These are phyloP conservation scores for Croton setiger DNA, from an alignment of 441 rosid species.

Conservation along the genomic window DNA sequence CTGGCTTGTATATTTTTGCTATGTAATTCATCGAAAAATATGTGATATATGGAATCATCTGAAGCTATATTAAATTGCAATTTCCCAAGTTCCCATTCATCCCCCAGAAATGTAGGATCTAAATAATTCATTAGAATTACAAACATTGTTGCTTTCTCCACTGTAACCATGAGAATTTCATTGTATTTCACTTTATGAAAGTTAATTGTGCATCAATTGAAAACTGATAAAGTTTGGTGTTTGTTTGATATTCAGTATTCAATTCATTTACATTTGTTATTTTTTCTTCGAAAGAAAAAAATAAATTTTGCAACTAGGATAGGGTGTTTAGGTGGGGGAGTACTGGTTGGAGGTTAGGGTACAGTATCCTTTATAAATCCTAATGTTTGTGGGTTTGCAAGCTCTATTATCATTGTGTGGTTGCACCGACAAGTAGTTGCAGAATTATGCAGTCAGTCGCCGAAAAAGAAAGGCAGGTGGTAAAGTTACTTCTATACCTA, in stretches of 20 bases:
- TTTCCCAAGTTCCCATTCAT: neutral
- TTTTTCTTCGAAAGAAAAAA: neutral
- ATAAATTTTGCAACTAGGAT: neutral
- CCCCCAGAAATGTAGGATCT: neutral
- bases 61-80: neutral
- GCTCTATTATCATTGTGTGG: neutral
- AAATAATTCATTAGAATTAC: neutral
- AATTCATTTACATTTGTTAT: neutral
- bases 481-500: neutral
- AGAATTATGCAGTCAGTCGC: constrained; percentile 7
- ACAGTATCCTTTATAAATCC: neutral
- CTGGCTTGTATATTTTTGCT: neutral
- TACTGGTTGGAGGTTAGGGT: constrained; percentile 2
- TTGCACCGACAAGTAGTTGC: constrained; percentile 14
- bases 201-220: neutral
- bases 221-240: too few species aligned
- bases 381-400: neutral
- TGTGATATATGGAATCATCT: neutral
- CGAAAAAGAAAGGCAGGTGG: constrained; percentile 3
- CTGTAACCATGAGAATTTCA: neutral
- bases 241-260: neutral
- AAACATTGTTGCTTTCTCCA: neutral
- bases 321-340: neutral
- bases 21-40: neutral
- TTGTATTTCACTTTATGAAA: neutral